Percentiles rank a stretch among this genome's conserved stretches.
phyloP scores from a whole-genome alignment of 2,329 filamentous ascomycete genomes.

The Fusarium setosum region DNA sequence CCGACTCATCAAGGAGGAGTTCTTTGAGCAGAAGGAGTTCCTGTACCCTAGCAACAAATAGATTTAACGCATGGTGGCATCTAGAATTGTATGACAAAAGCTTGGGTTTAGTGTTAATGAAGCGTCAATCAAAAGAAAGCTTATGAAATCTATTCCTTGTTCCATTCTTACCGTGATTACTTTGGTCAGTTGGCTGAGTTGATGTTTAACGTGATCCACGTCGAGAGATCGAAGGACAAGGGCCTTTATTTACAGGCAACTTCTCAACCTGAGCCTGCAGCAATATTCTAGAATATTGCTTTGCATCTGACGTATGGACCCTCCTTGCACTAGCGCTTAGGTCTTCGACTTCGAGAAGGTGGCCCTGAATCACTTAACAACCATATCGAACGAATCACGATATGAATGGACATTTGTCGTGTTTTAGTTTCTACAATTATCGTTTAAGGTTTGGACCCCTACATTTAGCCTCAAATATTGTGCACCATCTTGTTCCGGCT shows the following conservation, averaged over 20 bases:
- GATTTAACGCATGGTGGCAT: constrained; percentile 10
- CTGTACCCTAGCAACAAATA: constrained; percentile 62
- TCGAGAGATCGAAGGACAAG: no score
- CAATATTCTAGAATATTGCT: background rate
- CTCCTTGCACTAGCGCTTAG: background rate
- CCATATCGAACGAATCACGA: background rate
- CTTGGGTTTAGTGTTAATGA: constrained; percentile 19
- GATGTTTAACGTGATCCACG: no score
- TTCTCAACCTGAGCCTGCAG: background rate
- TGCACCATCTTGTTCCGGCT: background rate
- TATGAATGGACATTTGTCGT: background rate
- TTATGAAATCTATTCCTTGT: background rate
- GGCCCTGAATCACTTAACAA: background rate
- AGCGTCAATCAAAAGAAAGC: background rate
- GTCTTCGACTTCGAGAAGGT: background rate
- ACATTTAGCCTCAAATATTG: background rate
- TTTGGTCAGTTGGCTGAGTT: no score
- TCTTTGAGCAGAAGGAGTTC: constrained; percentile 52
- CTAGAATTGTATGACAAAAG: constrained; percentile 30
- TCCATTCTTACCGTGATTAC: no score
- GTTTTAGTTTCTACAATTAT: background rate
- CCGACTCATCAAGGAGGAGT: constrained; percentile 64
- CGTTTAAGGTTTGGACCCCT: background rate
- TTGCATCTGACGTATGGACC: background rate
- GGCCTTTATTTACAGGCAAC: no score